Evolutionary conservation across 768 basidiomycete species (phyloP).

Genomic region (Mycena venus): DNA sequence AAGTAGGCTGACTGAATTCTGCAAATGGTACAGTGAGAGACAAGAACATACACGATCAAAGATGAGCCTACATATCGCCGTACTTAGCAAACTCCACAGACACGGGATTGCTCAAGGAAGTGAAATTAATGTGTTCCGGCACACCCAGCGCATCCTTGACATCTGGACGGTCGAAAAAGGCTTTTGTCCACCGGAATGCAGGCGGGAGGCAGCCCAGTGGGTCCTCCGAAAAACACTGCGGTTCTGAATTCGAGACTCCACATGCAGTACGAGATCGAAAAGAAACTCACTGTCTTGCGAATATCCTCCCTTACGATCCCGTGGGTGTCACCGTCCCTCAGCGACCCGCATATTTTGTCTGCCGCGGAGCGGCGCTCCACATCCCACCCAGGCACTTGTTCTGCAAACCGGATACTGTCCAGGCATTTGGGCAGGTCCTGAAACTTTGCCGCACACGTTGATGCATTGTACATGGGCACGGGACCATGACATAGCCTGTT

Average conservation of each 20-base stretch:
- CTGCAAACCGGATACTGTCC: background rate
- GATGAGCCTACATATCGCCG: too few relatives aligned
- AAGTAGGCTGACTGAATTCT: background rate
- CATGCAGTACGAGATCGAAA: too few relatives aligned
- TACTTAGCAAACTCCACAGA: too few relatives aligned
- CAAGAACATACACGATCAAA: too few relatives aligned
- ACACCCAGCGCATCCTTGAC: slow-evolving; percentile 32
- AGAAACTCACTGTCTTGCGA: slow-evolving; percentile 9
- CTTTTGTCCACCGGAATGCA: slow-evolving; percentile 34
- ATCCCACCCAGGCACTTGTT: background rate
- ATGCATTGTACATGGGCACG: background rate
- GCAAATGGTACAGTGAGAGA: too few relatives aligned
- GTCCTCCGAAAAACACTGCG: slow-evolving; percentile 13
- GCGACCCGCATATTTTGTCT: background rate
- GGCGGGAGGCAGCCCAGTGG: slow-evolving; percentile 24
- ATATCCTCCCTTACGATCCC: slow-evolving; percentile 1
- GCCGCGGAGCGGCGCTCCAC: background rate
- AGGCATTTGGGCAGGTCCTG: background rate
- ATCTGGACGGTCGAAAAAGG: slow-evolving; percentile 34
- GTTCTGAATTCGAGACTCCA: background rate
- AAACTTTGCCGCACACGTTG: background rate
- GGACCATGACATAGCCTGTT: background rate
- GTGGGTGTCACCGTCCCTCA: slow-evolving; percentile 1
- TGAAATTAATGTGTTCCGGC: slow-evolving; percentile 36
- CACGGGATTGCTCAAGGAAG: too few relatives aligned